Conservation (phyloP, 495 filamentous ascomycete species). For the Penicillium malachiteum region DNA sequence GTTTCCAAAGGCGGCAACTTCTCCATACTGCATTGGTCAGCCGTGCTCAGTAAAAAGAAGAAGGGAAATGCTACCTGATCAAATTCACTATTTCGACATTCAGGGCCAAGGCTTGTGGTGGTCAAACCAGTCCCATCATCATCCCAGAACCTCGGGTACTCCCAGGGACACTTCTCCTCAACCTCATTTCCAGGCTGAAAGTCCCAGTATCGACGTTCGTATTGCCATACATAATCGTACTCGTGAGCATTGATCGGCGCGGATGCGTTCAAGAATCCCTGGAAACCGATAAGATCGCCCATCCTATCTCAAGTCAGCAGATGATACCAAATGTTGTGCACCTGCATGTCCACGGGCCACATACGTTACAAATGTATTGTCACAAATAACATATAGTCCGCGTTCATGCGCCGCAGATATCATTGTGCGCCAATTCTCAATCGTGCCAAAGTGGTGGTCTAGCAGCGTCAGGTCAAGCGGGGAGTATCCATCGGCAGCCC, state of each 20-base stretch:
- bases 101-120: slow-evolving; percentile 42
- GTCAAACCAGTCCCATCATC: slow-evolving; percentile 58
- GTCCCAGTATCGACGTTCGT: slow-evolving; percentile 56
- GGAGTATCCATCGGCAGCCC: slow-evolving; percentile 65
- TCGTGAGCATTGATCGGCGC: slow-evolving; percentile 59
- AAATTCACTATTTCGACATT: slow-evolving; percentile 69
- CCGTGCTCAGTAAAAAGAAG: slow-evolving; percentile 3
- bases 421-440: slow-evolving; percentile 60
- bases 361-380: slow-evolving; percentile 71
- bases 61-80: slow-evolving; percentile 40
- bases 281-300: slow-evolving; percentile 68
- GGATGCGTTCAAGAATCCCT: slow-evolving; percentile 61
- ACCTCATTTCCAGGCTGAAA: slow-evolving; percentile 58
- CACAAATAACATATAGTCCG: slow-evolving; percentile 69
- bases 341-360: slow-evolving; percentile 14
- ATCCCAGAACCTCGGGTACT: slow-evolving; percentile 66
- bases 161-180: slow-evolving; percentile 48
- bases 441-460: slow-evolving; percentile 64
- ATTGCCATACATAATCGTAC: slow-evolving; percentile 58
- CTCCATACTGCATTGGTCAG: slow-evolving; percentile 48
- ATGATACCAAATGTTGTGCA: background rate
- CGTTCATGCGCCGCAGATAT: slow-evolving; percentile 63
- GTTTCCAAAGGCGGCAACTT: slow-evolving; percentile 66
- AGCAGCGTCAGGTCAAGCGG: slow-evolving; percentile 68
- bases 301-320: slow-evolving; percentile 31